Evolutionary conservation across 805 yeast genomes (phyloP).

Genomic region (Wickerhamomyces xylosicus): DNA sequence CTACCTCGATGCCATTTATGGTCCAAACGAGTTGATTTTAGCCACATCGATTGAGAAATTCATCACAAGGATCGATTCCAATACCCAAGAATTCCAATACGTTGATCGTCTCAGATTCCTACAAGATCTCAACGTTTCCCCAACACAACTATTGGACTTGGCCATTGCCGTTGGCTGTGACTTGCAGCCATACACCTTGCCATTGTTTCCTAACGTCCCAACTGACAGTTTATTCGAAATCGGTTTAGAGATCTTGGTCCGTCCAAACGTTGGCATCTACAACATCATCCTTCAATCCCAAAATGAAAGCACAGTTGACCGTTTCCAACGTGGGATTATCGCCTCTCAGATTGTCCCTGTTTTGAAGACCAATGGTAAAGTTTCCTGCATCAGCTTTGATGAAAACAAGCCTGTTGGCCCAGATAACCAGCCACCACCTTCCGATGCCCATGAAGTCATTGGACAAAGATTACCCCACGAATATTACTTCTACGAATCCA

Average conservation of each 20-base stretch:
- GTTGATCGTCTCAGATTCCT: slow-evolving; percentile 50
- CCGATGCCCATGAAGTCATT: slow-evolving; percentile 71
- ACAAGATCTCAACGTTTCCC: slow-evolving; percentile 46
- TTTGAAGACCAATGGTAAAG: slow-evolving; percentile 55
- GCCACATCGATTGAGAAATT: slow-evolving; percentile 54
- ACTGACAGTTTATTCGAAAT: slow-evolving; percentile 20
- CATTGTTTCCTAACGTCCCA: slow-evolving; percentile 27
- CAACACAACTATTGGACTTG: slow-evolving; percentile 64
- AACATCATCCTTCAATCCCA: slow-evolving; percentile 37
- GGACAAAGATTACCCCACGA: slow-evolving; percentile 85
- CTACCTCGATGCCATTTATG: slow-evolving; percentile 66
- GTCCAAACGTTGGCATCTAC: slow-evolving; percentile 34
- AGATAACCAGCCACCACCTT: slow-evolving; percentile 32
- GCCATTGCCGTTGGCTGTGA: slow-evolving; percentile 73
- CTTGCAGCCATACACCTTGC: slow-evolving; percentile 56
- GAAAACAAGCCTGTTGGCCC: slow-evolving; percentile 13
- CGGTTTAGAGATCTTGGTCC: slow-evolving; percentile 27
- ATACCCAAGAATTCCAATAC: slow-evolving; percentile 53
- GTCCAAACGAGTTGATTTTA: slow-evolving; percentile 73
- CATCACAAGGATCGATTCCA: slow-evolving; percentile 62
- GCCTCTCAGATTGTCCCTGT: slow-evolving; percentile 69
- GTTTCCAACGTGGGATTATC: slow-evolving; percentile 59
- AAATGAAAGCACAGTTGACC: slow-evolving; percentile 33
- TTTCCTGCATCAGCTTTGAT: slow-evolving; percentile 43
- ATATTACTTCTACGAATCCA: slow-evolving; percentile 66